phyloP scores from a whole-genome alignment of 2,329 filamentous ascomycete genomes.

The Penicillium polonicum region DNA sequence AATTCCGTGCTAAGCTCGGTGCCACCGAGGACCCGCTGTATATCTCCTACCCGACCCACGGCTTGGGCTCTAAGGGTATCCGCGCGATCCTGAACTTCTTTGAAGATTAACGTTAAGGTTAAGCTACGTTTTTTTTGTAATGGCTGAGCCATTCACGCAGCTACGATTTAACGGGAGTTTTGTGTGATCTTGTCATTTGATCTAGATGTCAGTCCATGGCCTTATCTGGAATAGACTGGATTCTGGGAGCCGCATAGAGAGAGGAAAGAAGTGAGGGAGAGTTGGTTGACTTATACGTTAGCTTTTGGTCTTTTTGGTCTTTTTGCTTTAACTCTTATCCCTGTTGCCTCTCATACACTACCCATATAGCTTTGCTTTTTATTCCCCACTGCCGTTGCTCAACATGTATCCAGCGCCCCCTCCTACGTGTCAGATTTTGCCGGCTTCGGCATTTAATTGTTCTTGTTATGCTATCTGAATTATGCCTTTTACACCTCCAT shows the following conservation, averaged over 20 bases:
- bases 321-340: not conserved
- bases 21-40: constrained; percentile 80
- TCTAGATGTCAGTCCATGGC: not conserved
- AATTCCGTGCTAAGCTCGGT: constrained; percentile 89
- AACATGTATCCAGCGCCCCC: constrained; percentile 2
- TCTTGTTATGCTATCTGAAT: not conserved
- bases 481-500: too few species aligned
- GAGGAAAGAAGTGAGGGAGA: not conserved
- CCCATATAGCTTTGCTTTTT: not conserved
- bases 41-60: constrained; percentile 85
- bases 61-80: constrained; percentile 76
- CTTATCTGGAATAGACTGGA: not conserved
- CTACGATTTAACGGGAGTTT: constrained; percentile 13
- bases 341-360: not conserved
- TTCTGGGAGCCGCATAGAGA: constrained; percentile 9
- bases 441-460: not conserved
- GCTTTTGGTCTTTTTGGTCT: not conserved
- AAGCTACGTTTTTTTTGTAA: not conserved
- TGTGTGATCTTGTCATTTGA: not conserved
- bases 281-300: not conserved
- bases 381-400: constrained; percentile 3
- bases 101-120: constrained; percentile 58
- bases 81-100: constrained; percentile 90
- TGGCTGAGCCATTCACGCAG: not conserved
- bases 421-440: not conserved